Evolutionary conservation across 495 filamentous ascomycete species (phyloP).

Genomic region (Chaetomium tenue): DNA sequence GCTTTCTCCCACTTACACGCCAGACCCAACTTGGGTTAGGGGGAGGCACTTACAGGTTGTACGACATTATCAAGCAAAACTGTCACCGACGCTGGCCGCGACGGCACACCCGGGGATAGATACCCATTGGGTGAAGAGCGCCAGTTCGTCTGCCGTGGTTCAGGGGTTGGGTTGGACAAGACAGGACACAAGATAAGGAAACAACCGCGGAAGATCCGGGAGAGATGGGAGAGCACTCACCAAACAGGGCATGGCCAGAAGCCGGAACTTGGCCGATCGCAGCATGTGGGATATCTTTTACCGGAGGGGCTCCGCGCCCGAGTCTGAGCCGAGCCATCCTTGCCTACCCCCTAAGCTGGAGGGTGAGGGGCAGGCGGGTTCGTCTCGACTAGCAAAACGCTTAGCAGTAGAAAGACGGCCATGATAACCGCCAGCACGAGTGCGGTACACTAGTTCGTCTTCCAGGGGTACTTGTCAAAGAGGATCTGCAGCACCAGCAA

Average conservation of each 20-base stretch:
- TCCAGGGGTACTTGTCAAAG: conserved; percentile 29
- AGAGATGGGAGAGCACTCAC: conserved; percentile 20
- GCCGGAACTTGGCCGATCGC: conserved; percentile 30
- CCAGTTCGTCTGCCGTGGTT: conserved; percentile 30
- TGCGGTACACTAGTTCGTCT: conserved; percentile 9
- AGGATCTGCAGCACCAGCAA: conserved; percentile 32
- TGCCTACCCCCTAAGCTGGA: neutral
- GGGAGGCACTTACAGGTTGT: conserved; percentile 33
- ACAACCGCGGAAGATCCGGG: neutral
- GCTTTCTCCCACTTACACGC: neutral
- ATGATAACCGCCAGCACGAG: conserved; percentile 26
- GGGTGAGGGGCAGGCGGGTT: conserved; percentile 19
- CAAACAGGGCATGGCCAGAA: conserved; percentile 31
- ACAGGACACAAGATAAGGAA: neutral
- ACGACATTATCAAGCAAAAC: conserved; percentile 36
- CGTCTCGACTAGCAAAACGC: conserved; percentile 27
- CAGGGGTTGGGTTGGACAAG: conserved; percentile 1
- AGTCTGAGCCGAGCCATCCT: neutral
- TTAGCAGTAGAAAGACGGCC: conserved; percentile 23
- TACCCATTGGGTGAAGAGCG: conserved; percentile 38
- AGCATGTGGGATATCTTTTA: conserved; percentile 15
- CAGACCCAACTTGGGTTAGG: neutral
- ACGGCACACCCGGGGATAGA: conserved; percentile 36
- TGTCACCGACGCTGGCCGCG: conserved; percentile 24
- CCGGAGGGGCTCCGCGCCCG: neutral